Percentiles rank a stretch among this genome's conserved stretches.
Evolutionary conservation across 2,329 filamentous ascomycete genomes (phyloP).

Genomic region (Colletotrichum costaricense): DNA sequence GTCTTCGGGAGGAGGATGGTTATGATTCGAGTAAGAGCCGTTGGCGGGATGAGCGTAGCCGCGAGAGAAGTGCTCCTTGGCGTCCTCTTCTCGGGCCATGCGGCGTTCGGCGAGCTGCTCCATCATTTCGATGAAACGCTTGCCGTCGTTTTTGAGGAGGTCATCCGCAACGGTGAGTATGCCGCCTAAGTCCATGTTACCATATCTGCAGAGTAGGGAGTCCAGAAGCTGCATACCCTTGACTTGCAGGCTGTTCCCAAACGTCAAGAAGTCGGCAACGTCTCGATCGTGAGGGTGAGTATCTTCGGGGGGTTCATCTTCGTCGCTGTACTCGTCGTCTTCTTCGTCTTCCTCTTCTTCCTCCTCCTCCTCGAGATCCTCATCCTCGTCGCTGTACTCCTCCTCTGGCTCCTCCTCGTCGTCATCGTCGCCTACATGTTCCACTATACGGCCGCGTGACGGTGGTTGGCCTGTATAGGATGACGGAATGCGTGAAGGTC

Average conservation of each 20-base stretch:
- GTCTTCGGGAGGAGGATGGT: constrained; percentile 81
- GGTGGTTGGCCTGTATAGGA: constrained; percentile 75
- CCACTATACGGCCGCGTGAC: constrained; percentile 79
- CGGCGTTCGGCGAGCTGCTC: constrained; percentile 96
- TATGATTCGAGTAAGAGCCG: constrained; percentile 72
- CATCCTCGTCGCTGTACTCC: constrained; percentile 65
- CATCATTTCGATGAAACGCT: constrained; percentile 99
- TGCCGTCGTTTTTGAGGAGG: constrained; percentile 97
- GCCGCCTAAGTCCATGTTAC: constrained; percentile 77
- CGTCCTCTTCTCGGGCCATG: constrained; percentile 96
- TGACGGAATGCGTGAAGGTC: constrained; percentile 68
- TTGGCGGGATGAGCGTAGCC: constrained; percentile 68
- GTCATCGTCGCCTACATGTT: constrained; percentile 68
- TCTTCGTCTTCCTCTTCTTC: constrained; percentile 66
- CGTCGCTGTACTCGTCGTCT: constrained; percentile 64
- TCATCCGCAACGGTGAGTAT: constrained; percentile 99
- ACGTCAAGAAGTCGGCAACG: constrained; percentile 92
- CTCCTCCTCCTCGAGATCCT: constrained; percentile 60
- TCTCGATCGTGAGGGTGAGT: constrained; percentile 74
- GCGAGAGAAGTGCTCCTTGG: constrained; percentile 73
- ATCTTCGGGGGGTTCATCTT: constrained; percentile 76
- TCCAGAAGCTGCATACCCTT: constrained; percentile 73
- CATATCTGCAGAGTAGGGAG: constrained; percentile 56
- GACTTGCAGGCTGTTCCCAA: constrained; percentile 96
- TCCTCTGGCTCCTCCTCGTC: constrained; percentile 67